Percentiles rank a stretch among this genome's conserved stretches.
phyloP scores from a whole-genome alignment of 2,329 filamentous ascomycete species.

The Diaporthe vaccinii region DNA sequence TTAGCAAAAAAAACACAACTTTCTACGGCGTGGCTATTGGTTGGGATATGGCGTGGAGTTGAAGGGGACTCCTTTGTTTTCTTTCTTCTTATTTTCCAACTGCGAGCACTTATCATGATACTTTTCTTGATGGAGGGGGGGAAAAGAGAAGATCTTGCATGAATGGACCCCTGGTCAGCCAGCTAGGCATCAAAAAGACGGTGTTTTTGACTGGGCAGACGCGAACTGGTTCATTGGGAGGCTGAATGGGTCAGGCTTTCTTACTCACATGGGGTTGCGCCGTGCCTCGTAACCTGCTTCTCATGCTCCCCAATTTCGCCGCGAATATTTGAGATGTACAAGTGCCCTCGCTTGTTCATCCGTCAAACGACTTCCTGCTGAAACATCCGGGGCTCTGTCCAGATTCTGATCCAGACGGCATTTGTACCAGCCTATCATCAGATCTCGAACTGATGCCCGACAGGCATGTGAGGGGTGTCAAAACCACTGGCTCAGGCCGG shows the following conservation, averaged over 20 bases:
- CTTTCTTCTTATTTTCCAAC: neutral
- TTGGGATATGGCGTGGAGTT: slow-evolving; percentile 25
- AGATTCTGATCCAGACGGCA: neutral
- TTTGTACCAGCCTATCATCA: no score
- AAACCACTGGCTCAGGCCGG: neutral
- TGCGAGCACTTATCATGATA: neutral
- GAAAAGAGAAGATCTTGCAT: neutral
- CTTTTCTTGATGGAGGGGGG: neutral
- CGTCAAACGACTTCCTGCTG: neutral
- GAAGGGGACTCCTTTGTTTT: neutral
- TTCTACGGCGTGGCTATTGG: slow-evolving; percentile 15
- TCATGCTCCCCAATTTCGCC: neutral
- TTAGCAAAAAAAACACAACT: neutral
- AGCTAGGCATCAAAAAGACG: slow-evolving; percentile 20
- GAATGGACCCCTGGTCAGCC: neutral
- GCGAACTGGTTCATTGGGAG: neutral
- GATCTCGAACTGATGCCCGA: no score
- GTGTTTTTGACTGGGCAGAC: slow-evolving; percentile 12
- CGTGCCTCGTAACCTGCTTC: neutral
- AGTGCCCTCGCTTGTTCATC: neutral
- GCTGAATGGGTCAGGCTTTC: neutral
- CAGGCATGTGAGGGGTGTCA: neutral
- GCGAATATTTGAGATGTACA: neutral
- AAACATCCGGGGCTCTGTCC: neutral
- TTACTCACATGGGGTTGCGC: neutral